phyloP scores from a whole-genome alignment of 805 yeast species.

The Isabelozyma heimii region DNA sequence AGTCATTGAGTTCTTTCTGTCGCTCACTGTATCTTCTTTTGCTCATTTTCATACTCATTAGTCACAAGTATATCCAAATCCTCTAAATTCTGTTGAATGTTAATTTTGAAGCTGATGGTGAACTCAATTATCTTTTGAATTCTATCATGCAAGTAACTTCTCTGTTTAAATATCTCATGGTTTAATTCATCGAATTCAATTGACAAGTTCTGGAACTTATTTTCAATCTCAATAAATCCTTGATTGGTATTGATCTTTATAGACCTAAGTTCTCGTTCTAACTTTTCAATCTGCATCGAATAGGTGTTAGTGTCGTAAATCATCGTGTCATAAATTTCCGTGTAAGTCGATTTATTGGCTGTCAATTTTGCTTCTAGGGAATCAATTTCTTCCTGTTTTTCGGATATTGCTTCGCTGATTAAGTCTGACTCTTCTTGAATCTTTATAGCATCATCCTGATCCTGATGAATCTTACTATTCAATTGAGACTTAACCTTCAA shows the following conservation, averaged over 20 bases:
- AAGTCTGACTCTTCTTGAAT: constrained; percentile 60
- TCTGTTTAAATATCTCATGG: constrained; percentile 44
- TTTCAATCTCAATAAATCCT: constrained; percentile 46
- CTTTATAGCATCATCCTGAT: constrained; percentile 57
- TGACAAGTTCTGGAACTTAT: constrained; percentile 46
- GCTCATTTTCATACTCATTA: constrained; percentile 17
- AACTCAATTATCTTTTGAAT: constrained; percentile 57
- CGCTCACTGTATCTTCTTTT: constrained; percentile 2
- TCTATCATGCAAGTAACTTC: constrained; percentile 49
- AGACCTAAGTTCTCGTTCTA: constrained; percentile 55
- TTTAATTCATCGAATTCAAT: constrained; percentile 51
- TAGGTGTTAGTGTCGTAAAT: constrained; percentile 50
- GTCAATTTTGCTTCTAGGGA: constrained; percentile 55
- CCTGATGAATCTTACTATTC: constrained; percentile 41
- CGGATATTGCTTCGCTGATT: constrained; percentile 51
- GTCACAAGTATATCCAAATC: constrained; percentile 49
- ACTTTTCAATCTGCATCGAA: constrained; percentile 62
- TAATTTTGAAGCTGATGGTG: constrained; percentile 63
- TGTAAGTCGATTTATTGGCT: constrained; percentile 50
- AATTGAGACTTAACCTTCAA: constrained; percentile 31
- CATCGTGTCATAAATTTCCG: constrained; percentile 55
- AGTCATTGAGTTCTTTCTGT: not conserved
- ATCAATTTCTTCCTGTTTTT: constrained; percentile 56
- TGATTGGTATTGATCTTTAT: constrained; percentile 49
- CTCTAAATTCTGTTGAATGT: constrained; percentile 63